Base-by-base conservation (phyloP, 345 rosid species). In the Psidium guajava region DNA sequence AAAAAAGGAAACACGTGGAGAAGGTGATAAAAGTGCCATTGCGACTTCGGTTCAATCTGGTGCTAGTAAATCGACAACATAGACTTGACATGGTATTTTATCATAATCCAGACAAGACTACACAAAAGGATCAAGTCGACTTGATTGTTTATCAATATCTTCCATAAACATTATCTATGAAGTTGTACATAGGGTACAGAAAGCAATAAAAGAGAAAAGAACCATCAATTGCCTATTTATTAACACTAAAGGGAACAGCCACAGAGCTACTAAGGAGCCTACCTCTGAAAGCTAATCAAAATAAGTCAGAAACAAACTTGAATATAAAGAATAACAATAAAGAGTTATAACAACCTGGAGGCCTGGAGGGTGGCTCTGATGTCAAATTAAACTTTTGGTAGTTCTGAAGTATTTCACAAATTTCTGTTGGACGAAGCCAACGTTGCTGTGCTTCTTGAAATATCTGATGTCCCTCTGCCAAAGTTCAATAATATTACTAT, bases 401-500 rank as follows among this genome's bases (percentile, higher is more conserved):
- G 86, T 94, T 93, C 47, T 88, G 55, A 61, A 94, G 90, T 81
- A 94, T 91, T 89, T 93, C 90, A 85, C 90, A 88, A 82, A 94
- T 92, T 90, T 93, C 95, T 52, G 88, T 87, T 3, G 95, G 93
- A 22, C 95, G 92, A 85, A 93, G 94, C 96, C 96, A 94, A 49
- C 96, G 93, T 80, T 89, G 87, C 59, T 85, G 89, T 20, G 94
- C 91, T 86, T 92, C 94, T 50, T 83, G 85, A 87, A 89, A 59
- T 89, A 92, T 89, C 88, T 89, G 91, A 42, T 58, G 81, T 86
- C 86, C 86, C 82, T 89, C 94, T 91, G 90, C 86, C 82, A 32
- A 88, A 81, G 56, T 88, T 57, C 84, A 83, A 51, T 3, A 32
- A 69, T 10, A 69, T 32, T 21, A 69, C 11, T 1, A 3, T 24